Base-by-base conservation (phyloP, 2,329 filamentous ascomycete species). In the Myriosclerotinia scirpicola region DNA sequence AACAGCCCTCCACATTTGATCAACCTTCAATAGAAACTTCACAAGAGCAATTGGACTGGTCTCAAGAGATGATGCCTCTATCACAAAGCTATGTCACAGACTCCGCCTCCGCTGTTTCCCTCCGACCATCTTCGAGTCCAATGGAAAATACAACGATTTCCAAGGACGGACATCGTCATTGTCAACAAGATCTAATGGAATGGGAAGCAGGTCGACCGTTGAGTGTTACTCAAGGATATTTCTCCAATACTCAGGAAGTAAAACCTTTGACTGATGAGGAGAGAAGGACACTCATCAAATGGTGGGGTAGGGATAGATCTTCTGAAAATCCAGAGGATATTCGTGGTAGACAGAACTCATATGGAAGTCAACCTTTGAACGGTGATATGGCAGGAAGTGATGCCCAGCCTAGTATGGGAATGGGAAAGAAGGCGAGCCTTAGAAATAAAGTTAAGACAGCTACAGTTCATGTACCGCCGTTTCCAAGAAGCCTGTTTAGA, bases 291-390 rank as follows among this genome's bases (percentile, higher is more conserved):
- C 54, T 65, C 3, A 65, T 65, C 22, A 65, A 65, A 59, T 65
- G 62, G 62, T 65, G 62, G 62, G 62, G 62, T 59, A 55, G 62
- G 17, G 62, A 65, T 40, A 50, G 62, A 65, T 65, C 62, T n/a
- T 65, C 53, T n/a, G 62, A 65, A n/a, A 53, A 58, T 3, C 62
- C 42, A 17, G 53, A 58, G 34, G 59, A 42, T 52, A 65, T 65
- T 65, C 54, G 62, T 17, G 62, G 54, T n/a, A 55, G 62, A 30
- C 62, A 65, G 7, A 65, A 42, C 15, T 65, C 62, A 20, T 59
- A 59, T 30, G 53, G n/a, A 42, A 65, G 42, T 1, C 62, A 65
- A 17, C 53, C 42, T 3, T 65, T 42, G n/a, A 65, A 40, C n/a
- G 22, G 22, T 12, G 54, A 65, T 48, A 20, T 56, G 7, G 22